phyloP scores from a whole-genome alignment of 495 filamentous ascomycete species.

The Daldinia caldariorum region DNA sequence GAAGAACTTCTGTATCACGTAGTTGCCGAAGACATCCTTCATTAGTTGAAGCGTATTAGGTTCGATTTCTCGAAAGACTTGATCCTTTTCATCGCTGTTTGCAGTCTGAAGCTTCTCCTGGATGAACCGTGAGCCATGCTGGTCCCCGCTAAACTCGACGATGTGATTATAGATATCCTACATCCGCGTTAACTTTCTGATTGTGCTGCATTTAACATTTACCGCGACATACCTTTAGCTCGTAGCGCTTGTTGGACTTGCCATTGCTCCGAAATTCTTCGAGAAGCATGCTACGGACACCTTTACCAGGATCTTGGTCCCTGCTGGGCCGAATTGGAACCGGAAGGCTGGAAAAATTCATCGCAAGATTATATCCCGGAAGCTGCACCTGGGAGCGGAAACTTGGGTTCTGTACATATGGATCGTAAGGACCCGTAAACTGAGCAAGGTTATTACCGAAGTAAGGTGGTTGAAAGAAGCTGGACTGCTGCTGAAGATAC shows the following conservation, averaged over 20 bases:
- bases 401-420: conserved; percentile 46
- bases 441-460: conserved; percentile 37
- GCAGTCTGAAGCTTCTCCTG: conserved; percentile 94
- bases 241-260: conserved; percentile 82
- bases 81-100: conserved; percentile 97
- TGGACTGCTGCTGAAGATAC: conserved; percentile 42
- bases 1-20: conserved; percentile 97
- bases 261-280: conserved; percentile 81
- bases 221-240: conserved; percentile 73
- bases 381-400: conserved; percentile 47
- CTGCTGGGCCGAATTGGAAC: conserved; percentile 62
- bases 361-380: conserved; percentile 50
- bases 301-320: conserved; percentile 72
- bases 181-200: background rate
- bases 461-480: conserved; percentile 33
- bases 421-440: conserved; percentile 48
- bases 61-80: conserved; percentile 86
- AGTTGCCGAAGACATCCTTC: conserved; percentile 98
- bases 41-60: conserved; percentile 87
- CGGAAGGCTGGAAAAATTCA: conserved; percentile 49
- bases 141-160: conserved; percentile 95
- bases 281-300: conserved; percentile 74
- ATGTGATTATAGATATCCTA: conserved; percentile 89
- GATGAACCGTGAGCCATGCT: conserved; percentile 94
- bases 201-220: background rate